Conservation (phyloP, 177 flowering plant species). For the Vitis hybrid region DNA sequence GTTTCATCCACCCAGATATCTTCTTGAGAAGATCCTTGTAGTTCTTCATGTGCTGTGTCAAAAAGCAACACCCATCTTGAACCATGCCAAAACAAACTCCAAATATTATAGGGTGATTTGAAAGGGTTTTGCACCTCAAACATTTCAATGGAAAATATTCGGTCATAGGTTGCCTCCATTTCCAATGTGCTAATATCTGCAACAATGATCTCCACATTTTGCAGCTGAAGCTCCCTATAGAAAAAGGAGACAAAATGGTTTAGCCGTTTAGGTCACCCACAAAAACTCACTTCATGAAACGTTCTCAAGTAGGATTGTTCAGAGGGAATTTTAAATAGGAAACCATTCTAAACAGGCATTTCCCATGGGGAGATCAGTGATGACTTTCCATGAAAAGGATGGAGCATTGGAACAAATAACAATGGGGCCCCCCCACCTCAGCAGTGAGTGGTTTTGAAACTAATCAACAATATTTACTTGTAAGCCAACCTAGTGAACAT, state of each 20-base stretch:
- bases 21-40: conserved; percentile 82
- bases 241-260: conserved; percentile 6
- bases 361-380: too few species aligned
- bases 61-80: background rate
- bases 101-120: background rate
- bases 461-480: too few species aligned
- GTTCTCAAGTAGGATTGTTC: too few species aligned
- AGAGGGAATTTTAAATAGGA: too few species aligned
- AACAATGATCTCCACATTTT: conserved; percentile 77
- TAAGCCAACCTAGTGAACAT: too few species aligned
- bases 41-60: conserved; percentile 88
- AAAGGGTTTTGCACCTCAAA: conserved; percentile 66
- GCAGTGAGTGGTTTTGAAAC: too few species aligned
- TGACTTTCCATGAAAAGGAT: too few species aligned
- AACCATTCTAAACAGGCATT: too few species aligned
- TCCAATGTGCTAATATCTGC: conserved; percentile 87
- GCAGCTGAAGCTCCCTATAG: conserved; percentile 57
- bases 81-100: background rate
- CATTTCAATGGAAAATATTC: conserved; percentile 90
- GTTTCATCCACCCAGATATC: conserved; percentile 89
- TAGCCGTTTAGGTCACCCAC: background rate
- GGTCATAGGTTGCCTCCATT: conserved; percentile 79
- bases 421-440: too few species aligned
- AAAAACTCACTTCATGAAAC: too few species aligned
- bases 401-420: too few species aligned